Evolutionary conservation across 179 eudicot genomes (phyloP), one percentile per base, ranked within the genome.

Genomic region (Silene noctiflora): DNA sequence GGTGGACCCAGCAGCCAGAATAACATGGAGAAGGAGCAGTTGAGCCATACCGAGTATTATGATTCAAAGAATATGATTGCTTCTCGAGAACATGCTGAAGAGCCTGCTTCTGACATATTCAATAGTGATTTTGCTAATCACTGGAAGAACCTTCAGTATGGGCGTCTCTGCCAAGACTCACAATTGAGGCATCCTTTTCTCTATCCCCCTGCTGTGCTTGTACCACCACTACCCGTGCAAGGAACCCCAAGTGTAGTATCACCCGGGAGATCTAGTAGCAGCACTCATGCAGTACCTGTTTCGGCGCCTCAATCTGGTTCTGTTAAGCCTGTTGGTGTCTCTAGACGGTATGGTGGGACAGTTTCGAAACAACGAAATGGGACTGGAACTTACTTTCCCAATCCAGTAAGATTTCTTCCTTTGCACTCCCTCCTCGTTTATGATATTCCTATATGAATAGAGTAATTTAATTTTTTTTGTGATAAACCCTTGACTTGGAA

Each of bases 301-400:
- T 59, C 91, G 19, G 66, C 81, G 73, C 73, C 75, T 39, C 88
- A 82, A 62, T 61, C 81, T 78, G 76, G 72, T 81, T 59, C 85
- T 48, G 76, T 24, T 73, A 70, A 83, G 71, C 74, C 84, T 70
- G 77, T 46, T 51, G 77, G 77, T 70, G 80, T 56, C 14, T 72
- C 86, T 62, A 77, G 83, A 53, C 81, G 42, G 44, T 79, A 77
- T 31, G 82, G 79, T 67, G 85, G 81, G 69, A 83, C 83, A 55
- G 56, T 78, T 42, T 81, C 87, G 39, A 83, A 82, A 75, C 73
- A 79, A 65, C 87, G 91, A 71, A 72, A 73, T 76, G 91, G 91
- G 44, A 88, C 87, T 24, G 91, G 91, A 74, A 88, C 91, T 48
- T 88, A 88, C 78, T 81, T 88, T 22, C 91, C 91, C 58, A 86